phyloP scores from a whole-genome alignment of 2,329 filamentous ascomycete genomes.

The Monosporascus sp. region DNA sequence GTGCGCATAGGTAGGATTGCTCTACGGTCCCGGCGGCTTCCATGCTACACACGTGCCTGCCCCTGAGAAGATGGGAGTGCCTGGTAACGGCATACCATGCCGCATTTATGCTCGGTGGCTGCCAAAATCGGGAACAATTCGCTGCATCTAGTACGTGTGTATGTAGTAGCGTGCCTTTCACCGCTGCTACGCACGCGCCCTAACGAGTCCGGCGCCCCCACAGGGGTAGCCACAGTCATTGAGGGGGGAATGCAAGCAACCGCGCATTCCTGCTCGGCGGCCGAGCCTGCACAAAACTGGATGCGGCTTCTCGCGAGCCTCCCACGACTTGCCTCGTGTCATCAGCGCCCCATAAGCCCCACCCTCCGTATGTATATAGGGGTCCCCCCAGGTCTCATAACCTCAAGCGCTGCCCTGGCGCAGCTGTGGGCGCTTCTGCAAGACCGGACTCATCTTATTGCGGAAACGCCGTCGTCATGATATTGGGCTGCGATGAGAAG shows the following conservation, averaged over 20 bases:
- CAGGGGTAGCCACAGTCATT: not conserved
- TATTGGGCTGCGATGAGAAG: slow-evolving; percentile 9
- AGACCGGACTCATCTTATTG: not conserved
- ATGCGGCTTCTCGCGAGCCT: not conserved
- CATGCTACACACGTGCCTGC: too few relatives aligned
- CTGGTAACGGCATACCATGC: too few relatives aligned
- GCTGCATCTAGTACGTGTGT: too few relatives aligned
- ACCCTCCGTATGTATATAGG: not conserved
- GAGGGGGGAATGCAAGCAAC: not conserved
- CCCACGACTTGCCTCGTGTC: not conserved
- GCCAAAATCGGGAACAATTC: too few relatives aligned
- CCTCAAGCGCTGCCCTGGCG: not conserved
- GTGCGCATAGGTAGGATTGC: too few relatives aligned
- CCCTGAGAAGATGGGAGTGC: too few relatives aligned
- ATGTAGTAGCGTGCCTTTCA: too few relatives aligned
- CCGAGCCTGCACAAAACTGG: not conserved
- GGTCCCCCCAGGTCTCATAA: not conserved
- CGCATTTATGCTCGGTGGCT: too few relatives aligned
- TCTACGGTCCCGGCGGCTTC: too few relatives aligned
- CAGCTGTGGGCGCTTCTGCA: not conserved
- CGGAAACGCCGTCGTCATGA: not conserved
- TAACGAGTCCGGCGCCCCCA: not conserved
- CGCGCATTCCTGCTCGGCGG: not conserved
- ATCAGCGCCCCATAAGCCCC: not conserved
- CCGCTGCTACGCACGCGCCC: not conserved